Percentiles rank a stretch among this genome's conserved stretches.
phyloP scores from a whole-genome alignment of 1,284 basidiomycete species.

The Irpex sp. region DNA sequence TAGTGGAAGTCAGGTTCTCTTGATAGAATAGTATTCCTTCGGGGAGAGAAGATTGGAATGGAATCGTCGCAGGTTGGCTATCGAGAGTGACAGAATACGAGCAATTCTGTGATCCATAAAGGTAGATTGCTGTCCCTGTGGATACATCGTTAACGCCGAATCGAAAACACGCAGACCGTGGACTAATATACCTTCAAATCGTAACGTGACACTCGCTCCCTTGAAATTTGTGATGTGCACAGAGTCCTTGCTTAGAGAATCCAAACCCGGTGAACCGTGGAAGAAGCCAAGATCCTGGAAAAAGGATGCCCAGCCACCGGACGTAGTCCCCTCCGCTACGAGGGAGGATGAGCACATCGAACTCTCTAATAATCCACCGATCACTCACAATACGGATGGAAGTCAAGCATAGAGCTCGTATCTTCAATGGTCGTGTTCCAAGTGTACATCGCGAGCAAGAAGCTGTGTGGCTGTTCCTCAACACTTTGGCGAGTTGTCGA shows the following conservation, averaged over 20 bases:
- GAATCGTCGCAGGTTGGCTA: conserved; percentile 1
- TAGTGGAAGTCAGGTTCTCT: conserved; percentile 1
- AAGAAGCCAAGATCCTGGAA: background rate
- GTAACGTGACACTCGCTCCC: conserved; percentile 5
- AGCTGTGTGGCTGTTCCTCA: background rate
- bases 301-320: conserved; percentile 5
- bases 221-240: conserved; percentile 4
- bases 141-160: too few relatives aligned
- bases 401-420: conserved; percentile 8
- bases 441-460: conserved; percentile 4
- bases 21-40: conserved; percentile 4
- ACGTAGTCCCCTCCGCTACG: conserved; percentile 3
- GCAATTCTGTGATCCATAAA: conserved; percentile 9
- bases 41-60: background rate
- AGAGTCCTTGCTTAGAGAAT: conserved; percentile 1
- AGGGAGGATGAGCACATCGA: background rate
- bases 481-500: background rate
- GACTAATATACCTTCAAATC: conserved; percentile 3
- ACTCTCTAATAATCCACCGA: background rate
- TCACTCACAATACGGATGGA: conserved; percentile 8
- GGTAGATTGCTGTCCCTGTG: conserved; percentile 7
- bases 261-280: background rate
- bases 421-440: conserved; percentile 13
- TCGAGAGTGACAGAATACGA: conserved; percentile 8
- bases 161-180: background rate